phyloP scores from a whole-genome alignment of 768 basidiomycete genomes.

The Russula griseocarnosa region DNA sequence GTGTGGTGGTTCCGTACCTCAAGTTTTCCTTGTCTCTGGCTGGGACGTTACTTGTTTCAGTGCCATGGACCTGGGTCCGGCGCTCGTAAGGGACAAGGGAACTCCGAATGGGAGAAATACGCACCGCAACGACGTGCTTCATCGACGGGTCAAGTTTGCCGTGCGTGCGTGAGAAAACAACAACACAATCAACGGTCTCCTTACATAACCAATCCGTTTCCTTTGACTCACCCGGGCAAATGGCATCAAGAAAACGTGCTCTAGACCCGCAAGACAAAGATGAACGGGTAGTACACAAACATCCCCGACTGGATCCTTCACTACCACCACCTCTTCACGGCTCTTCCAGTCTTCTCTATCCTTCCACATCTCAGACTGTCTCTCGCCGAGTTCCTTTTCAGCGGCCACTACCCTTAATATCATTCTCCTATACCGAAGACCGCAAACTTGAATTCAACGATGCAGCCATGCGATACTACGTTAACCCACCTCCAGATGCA shows the following conservation, averaged over 20 bases:
- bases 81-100: neutral
- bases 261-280: constrained; percentile 3
- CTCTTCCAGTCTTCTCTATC: constrained; percentile 28
- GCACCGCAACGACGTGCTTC: neutral
- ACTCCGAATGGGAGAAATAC: neutral
- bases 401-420: constrained; percentile 60
- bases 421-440: constrained; percentile 65
- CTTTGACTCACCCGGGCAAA: neutral
- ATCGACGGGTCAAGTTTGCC: neutral
- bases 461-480: constrained; percentile 66
- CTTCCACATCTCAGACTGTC: constrained; percentile 21
- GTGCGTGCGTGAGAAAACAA: neutral
- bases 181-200: neutral
- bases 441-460: constrained; percentile 61
- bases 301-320: neutral
- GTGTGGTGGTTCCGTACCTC: neutral
- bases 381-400: constrained; percentile 49
- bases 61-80: neutral
- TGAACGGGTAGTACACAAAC: neutral
- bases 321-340: neutral
- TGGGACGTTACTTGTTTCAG: neutral
- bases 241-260: constrained; percentile 21
- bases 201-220: neutral
- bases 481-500: constrained; percentile 60
- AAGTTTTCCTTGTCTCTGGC: neutral